Base-by-base conservation (phyloP, 257 asterid species). In the Capsicum baccatum region DNA sequence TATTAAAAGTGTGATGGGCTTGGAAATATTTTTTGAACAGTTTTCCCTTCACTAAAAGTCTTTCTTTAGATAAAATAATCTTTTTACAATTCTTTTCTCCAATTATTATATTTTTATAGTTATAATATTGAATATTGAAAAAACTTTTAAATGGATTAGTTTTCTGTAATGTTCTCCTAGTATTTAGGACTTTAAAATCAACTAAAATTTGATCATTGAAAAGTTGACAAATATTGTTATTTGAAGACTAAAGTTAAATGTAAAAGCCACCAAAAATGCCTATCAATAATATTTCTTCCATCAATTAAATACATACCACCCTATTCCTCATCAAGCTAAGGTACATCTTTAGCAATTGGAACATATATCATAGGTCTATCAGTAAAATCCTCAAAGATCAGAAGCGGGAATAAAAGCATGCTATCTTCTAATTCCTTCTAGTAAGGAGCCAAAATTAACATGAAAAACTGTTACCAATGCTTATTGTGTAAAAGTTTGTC, bases 291-390 rank as follows among this genome's bases (percentile, higher is more conserved):
- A 44, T 50, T 74, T 19, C 19, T 21, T 16, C 12, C 59, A 74
- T 50, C 80, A 74, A 71, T 9, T 13, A 47, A 71, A 48, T 73
- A 6, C 12, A 73, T 73, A 47, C 10, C 35, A 73, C 9, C 6
- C 39, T 14, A 17, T 26, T 48, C 58, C n/a, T 6, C 11, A 16
- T 6, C 79, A 69, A 69, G 8, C 79, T 8, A 21, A 64, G 15
- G 71, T 64, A 69, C 79, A 69, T 54, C 39, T 69, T 8, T 16
- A 69, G 55, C 55, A 39, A 69, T 69, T 42, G 55, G 54, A 69
- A 69, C 54, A 69, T 8, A 42, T 13, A 1, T 69, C 4, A 69
- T 26, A 15, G 33, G 55, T 33, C 21, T 39, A 39, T 42, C 60
- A 48, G 80, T 4, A 52, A 52, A 26, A 44, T 50, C 21, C 21